Conservation (phyloP, 202 grass and related monocot genomes). For the Zoysia matrella region DNA sequence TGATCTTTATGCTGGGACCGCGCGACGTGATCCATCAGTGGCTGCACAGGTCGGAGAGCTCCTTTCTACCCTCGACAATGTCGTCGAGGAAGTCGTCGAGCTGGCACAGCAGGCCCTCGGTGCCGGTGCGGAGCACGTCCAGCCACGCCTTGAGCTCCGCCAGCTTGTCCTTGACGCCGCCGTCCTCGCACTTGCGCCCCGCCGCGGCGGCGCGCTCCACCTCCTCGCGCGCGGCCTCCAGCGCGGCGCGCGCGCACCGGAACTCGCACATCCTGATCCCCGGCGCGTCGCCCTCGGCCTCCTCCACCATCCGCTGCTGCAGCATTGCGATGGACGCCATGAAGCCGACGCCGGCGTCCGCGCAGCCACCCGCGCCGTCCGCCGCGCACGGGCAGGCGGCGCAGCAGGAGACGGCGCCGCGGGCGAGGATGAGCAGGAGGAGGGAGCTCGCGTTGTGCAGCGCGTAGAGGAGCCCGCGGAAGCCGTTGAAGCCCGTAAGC, state of each 20-base stretch:
- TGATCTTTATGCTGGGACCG: neutral
- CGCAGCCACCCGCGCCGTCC: constrained; percentile 53
- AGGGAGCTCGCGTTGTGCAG: constrained; percentile 90
- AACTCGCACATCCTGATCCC: constrained; percentile 89
- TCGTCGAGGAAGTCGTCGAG: constrained; percentile 99
- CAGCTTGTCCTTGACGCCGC: constrained; percentile 58
- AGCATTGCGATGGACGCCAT: constrained; percentile 73
- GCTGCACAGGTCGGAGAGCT: constrained; percentile 95
- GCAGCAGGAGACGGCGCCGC: constrained; percentile 55
- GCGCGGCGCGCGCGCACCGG: constrained; percentile 59
- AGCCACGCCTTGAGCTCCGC: constrained; percentile 81
- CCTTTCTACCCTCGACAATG: constrained; percentile 98
- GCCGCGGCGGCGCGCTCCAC: constrained; percentile 58
- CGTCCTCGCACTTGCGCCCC: constrained; percentile 43
- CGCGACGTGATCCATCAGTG: constrained; percentile 48
- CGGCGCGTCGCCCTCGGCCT: constrained; percentile 34
- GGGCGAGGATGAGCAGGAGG: constrained; percentile 71
- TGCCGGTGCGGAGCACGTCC: constrained; percentile 78
- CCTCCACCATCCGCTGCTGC: constrained; percentile 67
- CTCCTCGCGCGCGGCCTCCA: constrained; percentile 69
- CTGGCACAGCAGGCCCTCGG: constrained; percentile 83
- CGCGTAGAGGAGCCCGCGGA: constrained; percentile 87
- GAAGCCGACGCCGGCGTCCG: constrained; percentile 40
- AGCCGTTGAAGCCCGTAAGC: constrained; percentile 91
- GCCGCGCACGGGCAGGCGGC: constrained; percentile 15